Evolutionary conservation across 768 basidiomycete genomes (phyloP).

Genomic region (Gautieria morchelliformis): DNA sequence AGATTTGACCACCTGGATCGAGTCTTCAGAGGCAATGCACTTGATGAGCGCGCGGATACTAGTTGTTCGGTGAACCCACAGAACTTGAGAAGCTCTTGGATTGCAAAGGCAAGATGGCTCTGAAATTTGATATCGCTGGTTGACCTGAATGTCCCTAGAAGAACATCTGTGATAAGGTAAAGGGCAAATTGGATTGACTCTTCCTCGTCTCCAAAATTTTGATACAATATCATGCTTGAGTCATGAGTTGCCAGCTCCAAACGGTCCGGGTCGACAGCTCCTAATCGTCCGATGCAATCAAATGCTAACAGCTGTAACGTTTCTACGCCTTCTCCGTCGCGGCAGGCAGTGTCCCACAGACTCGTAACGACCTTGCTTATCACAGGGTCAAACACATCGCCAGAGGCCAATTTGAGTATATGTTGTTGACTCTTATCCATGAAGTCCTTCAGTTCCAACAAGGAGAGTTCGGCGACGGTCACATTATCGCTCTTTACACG

Average conservation of each 20-base stretch:
- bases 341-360: constrained; percentile 59
- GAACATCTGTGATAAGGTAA: constrained; percentile 75
- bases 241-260: constrained; percentile 57
- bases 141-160: constrained; percentile 85
- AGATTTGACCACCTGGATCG: constrained; percentile 71
- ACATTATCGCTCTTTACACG: constrained; percentile 72
- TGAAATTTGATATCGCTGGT: constrained; percentile 94
- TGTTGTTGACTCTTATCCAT: constrained; percentile 34
- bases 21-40: constrained; percentile 50
- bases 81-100: constrained; percentile 82
- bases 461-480: constrained; percentile 61
- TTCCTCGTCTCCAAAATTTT: constrained; percentile 70
- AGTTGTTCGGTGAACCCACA: constrained; percentile 81
- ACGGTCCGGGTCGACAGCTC: constrained; percentile 92
- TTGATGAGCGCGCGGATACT: constrained; percentile 34
- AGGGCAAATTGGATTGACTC: constrained; percentile 75
- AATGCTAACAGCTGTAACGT: constrained; percentile 61
- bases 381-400: constrained; percentile 77
- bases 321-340: constrained; percentile 72
- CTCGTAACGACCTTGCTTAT: constrained; percentile 59
- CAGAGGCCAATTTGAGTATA: constrained; percentile 57
- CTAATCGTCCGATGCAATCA: constrained; percentile 85
- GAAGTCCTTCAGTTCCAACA: constrained; percentile 66
- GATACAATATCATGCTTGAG: constrained; percentile 58
- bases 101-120: constrained; percentile 76